Evolutionary conservation across 2,329 filamentous ascomycete species (phyloP), one percentile per base, ranked within the genome.

Genomic region (Coniella vitis): DNA sequence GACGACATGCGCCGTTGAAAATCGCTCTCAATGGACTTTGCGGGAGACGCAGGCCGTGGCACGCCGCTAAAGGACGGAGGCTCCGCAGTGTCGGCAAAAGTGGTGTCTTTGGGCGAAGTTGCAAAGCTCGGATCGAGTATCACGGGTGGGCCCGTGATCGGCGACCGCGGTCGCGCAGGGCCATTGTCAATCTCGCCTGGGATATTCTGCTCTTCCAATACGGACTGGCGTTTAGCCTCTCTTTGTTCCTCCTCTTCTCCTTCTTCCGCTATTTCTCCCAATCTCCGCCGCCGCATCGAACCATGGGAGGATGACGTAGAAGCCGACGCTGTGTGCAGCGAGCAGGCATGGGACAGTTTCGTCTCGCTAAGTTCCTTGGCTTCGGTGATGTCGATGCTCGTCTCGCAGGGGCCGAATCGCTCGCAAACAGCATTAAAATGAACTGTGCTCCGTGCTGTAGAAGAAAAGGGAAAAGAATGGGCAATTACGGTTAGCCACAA

Each of bases 251-350:
- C 81, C 60, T 95, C 90, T 61, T 94, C 89, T 47, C 85, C 87
- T 69, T 93, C 87, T 68, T 97, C 93, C n/a, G 86, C 83, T 63
- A 97, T 96, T 69, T 95, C 91, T 70, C 91, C 85, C 58, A 97
- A 72, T 56, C 87, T 83, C 59, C 84, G 80, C 61, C 83, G 78
- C 51, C 86, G 81, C 56, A 90, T 72, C 4, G 89, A 94, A 62
- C 86, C 90, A 42, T 81, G 86, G 4, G 88, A 91, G 10, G 90
- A 95, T 21, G 86, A 89, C 56, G 84, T 87, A 17, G 91, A 95
- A 35, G 84, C 86, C 12, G 88, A 88, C 7, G 90, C 88, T 35
- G 90, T 86, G 67, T 96, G 90, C 47, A 96, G 73, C 38, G 90
- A 90, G 67, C 90, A 96, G 47, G 88, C 88, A 29, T 90, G 83